These are phyloP conservation scores for Phytophthora meadii DNA, from an alignment of 352 stramenopile genomes.

Conservation along the genomic window DNA sequence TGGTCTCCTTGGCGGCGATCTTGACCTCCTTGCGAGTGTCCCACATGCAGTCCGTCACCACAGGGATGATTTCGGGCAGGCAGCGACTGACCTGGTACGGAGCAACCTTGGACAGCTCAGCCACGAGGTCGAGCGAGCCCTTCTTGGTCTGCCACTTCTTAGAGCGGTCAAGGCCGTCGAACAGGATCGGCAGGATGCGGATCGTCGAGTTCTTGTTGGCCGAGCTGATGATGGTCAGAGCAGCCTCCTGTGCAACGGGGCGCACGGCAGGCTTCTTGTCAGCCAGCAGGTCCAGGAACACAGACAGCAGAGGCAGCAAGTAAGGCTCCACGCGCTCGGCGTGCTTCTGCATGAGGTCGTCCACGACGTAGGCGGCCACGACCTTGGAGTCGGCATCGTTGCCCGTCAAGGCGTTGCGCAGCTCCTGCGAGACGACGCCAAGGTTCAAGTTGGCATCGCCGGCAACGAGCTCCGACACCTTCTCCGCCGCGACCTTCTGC, in stretches of 20 bases:
- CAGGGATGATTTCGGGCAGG: slow-evolving; percentile 97
- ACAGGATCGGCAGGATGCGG: slow-evolving; percentile 91
- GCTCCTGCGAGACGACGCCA: slow-evolving; percentile 67
- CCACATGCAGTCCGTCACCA: slow-evolving; percentile 98
- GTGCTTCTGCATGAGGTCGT: slow-evolving; percentile 90
- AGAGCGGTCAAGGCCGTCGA: slow-evolving; percentile 84
- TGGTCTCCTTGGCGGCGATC: slow-evolving; percentile 93
- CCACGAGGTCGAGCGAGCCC: slow-evolving; percentile 94
- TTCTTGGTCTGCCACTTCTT: slow-evolving; percentile 99
- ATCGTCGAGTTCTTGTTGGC: slow-evolving; percentile 90
- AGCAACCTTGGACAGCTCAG: slow-evolving; percentile 90
- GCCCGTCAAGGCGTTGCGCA: slow-evolving; percentile 67
- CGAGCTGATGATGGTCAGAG: slow-evolving; percentile 82
- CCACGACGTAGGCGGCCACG: slow-evolving; percentile 77
- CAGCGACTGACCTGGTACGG: slow-evolving; percentile 95
- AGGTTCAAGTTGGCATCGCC: slow-evolving; percentile 80
- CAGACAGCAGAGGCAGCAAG: slow-evolving; percentile 66
- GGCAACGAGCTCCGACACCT: slow-evolving; percentile 83
- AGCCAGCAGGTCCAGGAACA: slow-evolving; percentile 81
- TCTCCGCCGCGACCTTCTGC: slow-evolving; percentile 86
- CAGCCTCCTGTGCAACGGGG: slow-evolving; percentile 70
- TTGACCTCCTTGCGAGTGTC: slow-evolving; percentile 99
- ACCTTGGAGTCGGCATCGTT: slow-evolving; percentile 72
- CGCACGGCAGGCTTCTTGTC: slow-evolving; percentile 88
- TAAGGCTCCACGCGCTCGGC: slow-evolving; percentile 82